phyloP scores from a whole-genome alignment of 1,284 basidiomycete genomes.

The Porogramme epimiltina region DNA sequence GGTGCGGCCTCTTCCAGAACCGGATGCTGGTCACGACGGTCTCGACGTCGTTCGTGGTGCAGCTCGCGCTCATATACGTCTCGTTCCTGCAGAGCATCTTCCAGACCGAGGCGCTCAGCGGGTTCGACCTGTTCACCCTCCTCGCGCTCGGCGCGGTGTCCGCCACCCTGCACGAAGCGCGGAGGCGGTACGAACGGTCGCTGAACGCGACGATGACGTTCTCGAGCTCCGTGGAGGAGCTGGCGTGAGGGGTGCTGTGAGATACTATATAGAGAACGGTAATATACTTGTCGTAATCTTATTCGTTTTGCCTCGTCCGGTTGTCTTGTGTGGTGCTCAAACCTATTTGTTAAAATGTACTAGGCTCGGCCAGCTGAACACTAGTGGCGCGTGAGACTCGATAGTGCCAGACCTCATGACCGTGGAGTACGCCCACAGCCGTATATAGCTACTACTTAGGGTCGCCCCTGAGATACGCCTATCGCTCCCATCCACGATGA shows the following conservation, averaged over 20 bases:
- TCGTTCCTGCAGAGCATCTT: slow-evolving; percentile 91
- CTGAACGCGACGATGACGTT: slow-evolving; percentile 40
- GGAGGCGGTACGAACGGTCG: slow-evolving; percentile 77
- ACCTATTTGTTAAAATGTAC: too few relatives aligned
- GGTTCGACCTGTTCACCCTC: slow-evolving; percentile 73
- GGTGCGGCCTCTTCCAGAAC: slow-evolving; percentile 80
- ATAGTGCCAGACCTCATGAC: slow-evolving; percentile 5
- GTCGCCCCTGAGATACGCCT: background rate
- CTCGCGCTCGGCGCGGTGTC: slow-evolving; percentile 72
- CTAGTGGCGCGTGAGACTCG: too few relatives aligned
- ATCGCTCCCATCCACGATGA: slow-evolving; percentile 1
- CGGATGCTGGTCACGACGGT: slow-evolving; percentile 89
- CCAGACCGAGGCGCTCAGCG: slow-evolving; percentile 83
- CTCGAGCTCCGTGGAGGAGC: slow-evolving; percentile 39
- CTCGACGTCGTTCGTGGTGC: slow-evolving; percentile 79
- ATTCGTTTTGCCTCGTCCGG: background rate
- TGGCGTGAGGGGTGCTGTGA: slow-evolving; percentile 36
- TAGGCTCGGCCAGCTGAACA: too few relatives aligned
- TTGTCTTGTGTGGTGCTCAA: too few relatives aligned
- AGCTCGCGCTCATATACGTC: slow-evolving; percentile 88
- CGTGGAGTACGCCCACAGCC: background rate
- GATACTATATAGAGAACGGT: slow-evolving; percentile 11
- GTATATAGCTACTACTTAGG: background rate
- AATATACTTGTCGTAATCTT: slow-evolving; percentile 8
- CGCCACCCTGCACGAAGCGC: slow-evolving; percentile 77